Evolutionary conservation across 1,284 basidiomycete genomes (phyloP).

Genomic region (Lentinula novae-zelandiae): DNA sequence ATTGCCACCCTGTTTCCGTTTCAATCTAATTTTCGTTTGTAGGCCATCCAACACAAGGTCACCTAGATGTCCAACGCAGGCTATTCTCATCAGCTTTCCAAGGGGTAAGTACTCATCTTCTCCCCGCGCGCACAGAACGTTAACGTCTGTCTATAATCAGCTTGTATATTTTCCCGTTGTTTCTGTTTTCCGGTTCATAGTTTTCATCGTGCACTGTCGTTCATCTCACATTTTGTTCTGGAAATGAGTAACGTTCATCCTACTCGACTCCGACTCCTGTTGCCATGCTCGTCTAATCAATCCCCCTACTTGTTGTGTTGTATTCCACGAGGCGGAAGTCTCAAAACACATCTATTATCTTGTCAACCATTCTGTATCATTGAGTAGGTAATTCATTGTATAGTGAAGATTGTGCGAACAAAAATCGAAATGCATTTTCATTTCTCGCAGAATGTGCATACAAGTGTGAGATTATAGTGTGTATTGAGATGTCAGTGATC

Average conservation of each 20-base stretch:
- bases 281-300: background rate
- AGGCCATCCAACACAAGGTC: conserved; percentile 38
- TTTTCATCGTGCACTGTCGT: conserved; percentile 10
- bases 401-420: background rate
- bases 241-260: background rate
- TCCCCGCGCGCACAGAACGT: background rate
- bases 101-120: conserved; percentile 20
- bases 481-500: no score
- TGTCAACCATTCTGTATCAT: conserved; percentile 1
- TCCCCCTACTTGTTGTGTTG: conserved; percentile 7
- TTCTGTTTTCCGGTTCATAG: conserved; percentile 9
- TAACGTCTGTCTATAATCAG: background rate
- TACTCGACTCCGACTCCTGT: background rate
- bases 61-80: background rate
- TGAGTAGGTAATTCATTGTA: conserved; percentile 8
- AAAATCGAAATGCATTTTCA: background rate
- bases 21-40: conserved; percentile 14
- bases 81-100: conserved; percentile 76
- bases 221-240: background rate
- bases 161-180: background rate
- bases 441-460: background rate
- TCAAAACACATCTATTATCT: conserved; percentile 7
- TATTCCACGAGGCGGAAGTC: conserved; percentile 12
- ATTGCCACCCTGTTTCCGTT: background rate
- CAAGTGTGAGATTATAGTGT: no score